phyloP scores from a whole-genome alignment of 2,329 filamentous ascomycete species.

The Fusarium avenaceum region DNA sequence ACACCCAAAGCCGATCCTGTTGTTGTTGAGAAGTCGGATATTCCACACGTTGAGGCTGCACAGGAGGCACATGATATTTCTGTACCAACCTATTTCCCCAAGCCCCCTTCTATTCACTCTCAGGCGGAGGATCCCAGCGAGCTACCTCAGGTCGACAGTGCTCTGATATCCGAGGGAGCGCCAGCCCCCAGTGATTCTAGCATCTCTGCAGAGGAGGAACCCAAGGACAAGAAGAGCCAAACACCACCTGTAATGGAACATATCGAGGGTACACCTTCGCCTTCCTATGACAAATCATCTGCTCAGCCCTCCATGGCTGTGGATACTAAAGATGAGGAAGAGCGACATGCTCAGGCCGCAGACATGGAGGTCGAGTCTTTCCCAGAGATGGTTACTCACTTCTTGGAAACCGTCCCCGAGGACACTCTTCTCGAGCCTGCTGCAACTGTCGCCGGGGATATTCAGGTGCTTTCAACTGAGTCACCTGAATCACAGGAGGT shows the following conservation, averaged over 20 bases:
- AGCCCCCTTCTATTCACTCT: constrained; percentile 33
- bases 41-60: constrained; percentile 1
- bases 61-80: constrained; percentile 19
- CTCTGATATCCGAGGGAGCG: constrained; percentile 7
- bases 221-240: constrained; percentile 31
- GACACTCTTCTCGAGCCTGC: constrained; percentile 36
- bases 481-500: constrained; percentile 4
- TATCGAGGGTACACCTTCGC: constrained; percentile 5
- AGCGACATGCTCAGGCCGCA: constrained; percentile 15
- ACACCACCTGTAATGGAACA: constrained; percentile 12
- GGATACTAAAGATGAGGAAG: constrained; percentile 1
- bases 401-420: constrained; percentile 44
- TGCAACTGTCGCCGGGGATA: constrained; percentile 14
- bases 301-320: not conserved
- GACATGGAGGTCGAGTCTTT: constrained; percentile 11
- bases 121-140: constrained; percentile 10
- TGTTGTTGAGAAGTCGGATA: constrained; percentile 1
- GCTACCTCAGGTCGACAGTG: not conserved
- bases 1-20: constrained; percentile 19
- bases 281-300: not conserved
- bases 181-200: constrained; percentile 43
- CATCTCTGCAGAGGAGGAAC: constrained; percentile 39
- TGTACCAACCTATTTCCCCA: constrained; percentile 35
- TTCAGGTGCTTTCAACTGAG: constrained; percentile 15
- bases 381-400: constrained; percentile 23